Evolutionary conservation across 2,329 filamentous ascomycete species (phyloP).

Genomic region (Phialocephala sp.): DNA sequence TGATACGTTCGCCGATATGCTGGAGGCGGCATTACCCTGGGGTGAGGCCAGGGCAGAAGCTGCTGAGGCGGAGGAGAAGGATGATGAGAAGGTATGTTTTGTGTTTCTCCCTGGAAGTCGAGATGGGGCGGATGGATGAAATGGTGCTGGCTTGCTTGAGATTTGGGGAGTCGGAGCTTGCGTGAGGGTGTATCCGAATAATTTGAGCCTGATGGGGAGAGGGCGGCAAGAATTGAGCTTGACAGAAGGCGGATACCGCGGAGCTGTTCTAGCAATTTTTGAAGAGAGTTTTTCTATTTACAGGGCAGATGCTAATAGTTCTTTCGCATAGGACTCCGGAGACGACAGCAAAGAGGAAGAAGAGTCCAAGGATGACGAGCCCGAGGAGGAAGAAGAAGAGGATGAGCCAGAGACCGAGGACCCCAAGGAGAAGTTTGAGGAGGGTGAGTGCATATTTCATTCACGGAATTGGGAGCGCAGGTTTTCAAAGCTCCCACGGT

Average conservation of each 20-base stretch:
- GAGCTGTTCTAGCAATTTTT: background rate
- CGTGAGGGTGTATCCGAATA: background rate
- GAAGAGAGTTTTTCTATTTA: background rate
- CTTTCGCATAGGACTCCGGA: slow-evolving; percentile 29
- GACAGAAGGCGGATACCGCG: background rate
- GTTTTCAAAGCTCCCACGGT: background rate
- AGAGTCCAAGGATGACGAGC: slow-evolving; percentile 52
- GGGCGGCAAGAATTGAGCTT: background rate
- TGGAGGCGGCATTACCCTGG: slow-evolving; percentile 71
- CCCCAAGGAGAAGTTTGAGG: slow-evolving; percentile 85
- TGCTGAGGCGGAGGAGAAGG: slow-evolving; percentile 52
- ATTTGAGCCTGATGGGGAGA: background rate
- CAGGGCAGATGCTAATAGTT: background rate
- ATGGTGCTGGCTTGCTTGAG: background rate
- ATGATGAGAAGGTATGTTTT: slow-evolving; percentile 26
- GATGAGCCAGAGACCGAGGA: slow-evolving; percentile 82
- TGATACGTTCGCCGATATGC: slow-evolving; percentile 67
- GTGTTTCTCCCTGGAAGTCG: background rate
- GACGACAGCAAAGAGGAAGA: slow-evolving; percentile 46
- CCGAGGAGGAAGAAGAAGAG: slow-evolving; percentile 60
- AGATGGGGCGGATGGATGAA: slow-evolving; percentile 46
- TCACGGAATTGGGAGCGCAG: background rate
- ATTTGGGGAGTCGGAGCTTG: background rate
- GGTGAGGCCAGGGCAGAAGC: slow-evolving; percentile 68
- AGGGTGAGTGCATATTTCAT: slow-evolving; percentile 70